Conservation (phyloP, 768 basidiomycete genomes). For the Chalciporus sphaerocephalus region DNA sequence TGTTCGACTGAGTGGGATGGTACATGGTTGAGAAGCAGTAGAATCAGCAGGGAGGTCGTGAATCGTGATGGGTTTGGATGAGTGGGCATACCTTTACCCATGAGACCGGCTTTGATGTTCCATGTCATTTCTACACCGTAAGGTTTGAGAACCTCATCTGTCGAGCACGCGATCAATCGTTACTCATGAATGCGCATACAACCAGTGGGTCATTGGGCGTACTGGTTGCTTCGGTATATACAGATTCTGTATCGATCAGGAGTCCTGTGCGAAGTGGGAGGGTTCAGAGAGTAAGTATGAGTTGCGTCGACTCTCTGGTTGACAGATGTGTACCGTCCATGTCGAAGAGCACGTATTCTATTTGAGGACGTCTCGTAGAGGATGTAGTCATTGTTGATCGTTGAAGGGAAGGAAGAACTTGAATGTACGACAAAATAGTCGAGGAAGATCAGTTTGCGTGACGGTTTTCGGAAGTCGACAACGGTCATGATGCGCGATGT, state of each 20-base stretch:
- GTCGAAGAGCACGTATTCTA: slow-evolving; percentile 69
- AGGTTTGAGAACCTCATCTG: slow-evolving; percentile 67
- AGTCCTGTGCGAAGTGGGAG: slow-evolving; percentile 42
- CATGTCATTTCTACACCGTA: slow-evolving; percentile 80
- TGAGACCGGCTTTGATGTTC: slow-evolving; percentile 85
- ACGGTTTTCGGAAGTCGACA: too few relatives aligned
- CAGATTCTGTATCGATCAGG: slow-evolving; percentile 70
- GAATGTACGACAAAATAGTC: too few relatives aligned
- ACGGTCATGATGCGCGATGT: too few relatives aligned
- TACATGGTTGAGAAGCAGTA: background rate
- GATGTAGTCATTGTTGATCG: slow-evolving; percentile 11
- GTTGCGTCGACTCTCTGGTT: background rate
- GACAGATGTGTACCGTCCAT: slow-evolving; percentile 53
- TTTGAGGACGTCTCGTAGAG: slow-evolving; percentile 12
- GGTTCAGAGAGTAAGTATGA: background rate
- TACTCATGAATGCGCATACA: background rate
- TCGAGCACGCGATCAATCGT: slow-evolving; percentile 1
- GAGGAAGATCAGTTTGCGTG: too few relatives aligned
- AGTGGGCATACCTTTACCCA: slow-evolving; percentile 67
- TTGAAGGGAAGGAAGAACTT: too few relatives aligned
- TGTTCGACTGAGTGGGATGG: slow-evolving; percentile 48
- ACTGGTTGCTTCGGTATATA: slow-evolving; percentile 82
- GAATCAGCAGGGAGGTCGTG: background rate
- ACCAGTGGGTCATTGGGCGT: slow-evolving; percentile 21
- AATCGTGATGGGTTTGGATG: background rate